Evolutionary conservation across 2,329 filamentous ascomycete species (phyloP).

Genomic region (Fusarium sp.): DNA sequence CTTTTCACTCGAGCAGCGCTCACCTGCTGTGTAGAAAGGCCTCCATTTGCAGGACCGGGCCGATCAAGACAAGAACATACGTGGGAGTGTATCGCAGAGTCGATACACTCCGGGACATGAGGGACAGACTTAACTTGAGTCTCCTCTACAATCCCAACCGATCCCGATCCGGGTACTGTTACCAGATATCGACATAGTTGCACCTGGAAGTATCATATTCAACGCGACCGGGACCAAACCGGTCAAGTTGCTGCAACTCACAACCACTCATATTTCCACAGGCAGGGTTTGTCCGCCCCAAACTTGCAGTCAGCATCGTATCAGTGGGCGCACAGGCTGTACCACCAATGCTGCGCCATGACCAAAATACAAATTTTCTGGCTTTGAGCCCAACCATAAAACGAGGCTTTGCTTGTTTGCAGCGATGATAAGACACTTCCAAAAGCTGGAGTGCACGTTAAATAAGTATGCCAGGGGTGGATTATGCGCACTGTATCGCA

Average conservation of each 20-base stretch:
- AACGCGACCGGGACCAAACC: slow-evolving; percentile 14
- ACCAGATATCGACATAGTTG: neutral
- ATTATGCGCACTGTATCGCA: slow-evolving; percentile 29
- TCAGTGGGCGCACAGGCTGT: slow-evolving; percentile 34
- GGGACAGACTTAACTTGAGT: slow-evolving; percentile 6
- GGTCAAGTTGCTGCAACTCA: slow-evolving; percentile 21
- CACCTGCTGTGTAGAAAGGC: neutral
- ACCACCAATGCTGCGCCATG: slow-evolving; percentile 33
- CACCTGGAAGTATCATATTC: slow-evolving; percentile 1
- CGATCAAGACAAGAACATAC: neutral
- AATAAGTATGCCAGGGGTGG: neutral
- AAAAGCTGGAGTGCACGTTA: slow-evolving; percentile 6
- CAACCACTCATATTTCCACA: slow-evolving; percentile 22
- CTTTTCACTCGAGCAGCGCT: slow-evolving; percentile 10
- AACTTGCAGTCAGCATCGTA: slow-evolving; percentile 43
- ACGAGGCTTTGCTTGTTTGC: slow-evolving; percentile 25
- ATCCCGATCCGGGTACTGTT: neutral
- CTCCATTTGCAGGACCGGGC: neutral
- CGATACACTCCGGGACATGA: neutral
- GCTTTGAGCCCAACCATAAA: slow-evolving; percentile 20
- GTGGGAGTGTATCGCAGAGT: neutral
- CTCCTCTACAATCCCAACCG: slow-evolving; percentile 1
- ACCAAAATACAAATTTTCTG: slow-evolving; percentile 21
- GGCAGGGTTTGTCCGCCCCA: slow-evolving; percentile 21
- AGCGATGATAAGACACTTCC: slow-evolving; percentile 14